Base-by-base conservation (phyloP, 2,329 filamentous ascomycete species). In the Clonostachys byssicola region DNA sequence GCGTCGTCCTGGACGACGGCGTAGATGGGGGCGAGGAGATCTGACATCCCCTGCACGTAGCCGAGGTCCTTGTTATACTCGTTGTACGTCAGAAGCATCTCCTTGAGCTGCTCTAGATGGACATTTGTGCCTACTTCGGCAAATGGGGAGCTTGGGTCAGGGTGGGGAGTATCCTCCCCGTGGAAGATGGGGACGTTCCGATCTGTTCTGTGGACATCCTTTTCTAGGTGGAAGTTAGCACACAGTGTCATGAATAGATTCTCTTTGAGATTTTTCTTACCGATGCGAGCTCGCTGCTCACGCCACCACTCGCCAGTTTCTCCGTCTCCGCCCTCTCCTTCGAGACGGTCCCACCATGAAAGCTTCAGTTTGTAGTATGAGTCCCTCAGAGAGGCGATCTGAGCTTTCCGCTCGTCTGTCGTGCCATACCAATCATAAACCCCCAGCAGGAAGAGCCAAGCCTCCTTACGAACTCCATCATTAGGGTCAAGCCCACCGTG, bases 21-120 rank as follows among this genome's bases (percentile, higher is more conserved):
- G 61, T 99, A 99, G 50, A 99, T 90, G 3, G 94, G 94, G 0
- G 94, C 91, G 9, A 99, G 81, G 1, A 99, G 81, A 66, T 99
- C 94, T 12, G 91, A 96, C 94, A 99, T 99, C 51, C 94, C 94
- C 71, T 99, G 94, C 2, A 99, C 94, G 61, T 99, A 99, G 43
- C 95, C 94, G 4, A 99, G 79, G 49, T 94, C 89, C 49, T 85
- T 88, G 71, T 99, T 99, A 70, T 95, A 95, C 69, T 99, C 94
- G 63, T 99, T 97, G 67, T 99, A 99, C 0, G 94, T 97, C 16
- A 99, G 78, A 1, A 99, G 84, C 89, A 99, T 95, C 64, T 99
- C 94, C 70, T 99, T 99, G 82, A 99, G 89, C 71, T 99, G 94
- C 68, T 99, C 94, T 53, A 99, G 80, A 66, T 99, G 94, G 6